Base-by-base conservation (phyloP, 2,329 filamentous ascomycete genomes). In the Polychaeton citri region DNA sequence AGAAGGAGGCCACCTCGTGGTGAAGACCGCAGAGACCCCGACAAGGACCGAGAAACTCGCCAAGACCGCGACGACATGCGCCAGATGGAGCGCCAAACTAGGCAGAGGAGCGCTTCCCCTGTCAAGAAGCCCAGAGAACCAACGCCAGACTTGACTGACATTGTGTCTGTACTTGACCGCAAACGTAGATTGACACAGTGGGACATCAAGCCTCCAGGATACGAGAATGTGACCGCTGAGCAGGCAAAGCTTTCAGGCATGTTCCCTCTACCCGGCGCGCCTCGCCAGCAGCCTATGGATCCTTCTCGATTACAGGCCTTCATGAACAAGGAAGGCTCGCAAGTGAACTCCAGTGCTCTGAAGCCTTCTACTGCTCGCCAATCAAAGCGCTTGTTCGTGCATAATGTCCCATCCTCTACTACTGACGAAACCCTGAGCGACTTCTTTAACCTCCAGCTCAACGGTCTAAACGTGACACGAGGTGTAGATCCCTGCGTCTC, bases 151-250 rank as follows among this genome's bases (percentile, higher is more conserved):
- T 68, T 99, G 55, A 92, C 87, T 41, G 77, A 92, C 52, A 67
- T 92, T 40, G 68, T 81, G n/a, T 74, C 85, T 3, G 70, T 99
- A 40, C 66, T 86, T 44, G 79, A 88, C 53, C 79, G 88, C 51
- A 90, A 87, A 68, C 80, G 92, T 49, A 81, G 90, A 40, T 67
- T 98, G 68, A 96, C 87, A 21, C 92, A 98, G 61, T 99, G 90
- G 90, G 92, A 99, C 59, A 95, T 98, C 60, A 98, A 98, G 65
- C 90, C 90, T 5, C 84, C 86, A 12, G 88, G 90, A 31, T 99
- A 99, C 54, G 92, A 98, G 55, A 93, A 90, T 60, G 88, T 99
- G 46, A 95, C 90, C 2, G 86, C 90, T 16, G 92, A 98, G 61
- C 92, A 98, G 60, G 92, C 90, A 34, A 99, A 99, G 68, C 72